Percentiles rank a stretch among this genome's conserved stretches.
These are phyloP conservation scores for Leptographium wingfieldii DNA, from an alignment of 2,329 filamentous ascomycete genomes.

Conservation along the genomic window DNA sequence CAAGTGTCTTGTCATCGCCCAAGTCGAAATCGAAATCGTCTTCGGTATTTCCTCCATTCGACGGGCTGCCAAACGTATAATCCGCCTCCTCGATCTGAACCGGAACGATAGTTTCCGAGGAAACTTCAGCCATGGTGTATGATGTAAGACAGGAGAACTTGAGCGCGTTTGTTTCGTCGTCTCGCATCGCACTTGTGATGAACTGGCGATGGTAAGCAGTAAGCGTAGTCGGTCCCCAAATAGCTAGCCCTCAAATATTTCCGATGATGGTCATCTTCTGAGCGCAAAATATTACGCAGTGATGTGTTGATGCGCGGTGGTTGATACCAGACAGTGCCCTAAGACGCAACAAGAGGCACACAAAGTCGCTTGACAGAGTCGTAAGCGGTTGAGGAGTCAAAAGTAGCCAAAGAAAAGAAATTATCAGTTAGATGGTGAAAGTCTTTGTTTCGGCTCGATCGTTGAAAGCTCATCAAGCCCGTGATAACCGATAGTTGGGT, in stretches of 20 bases:
- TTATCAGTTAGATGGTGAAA: neutral
- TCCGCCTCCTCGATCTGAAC: slow-evolving; percentile 12
- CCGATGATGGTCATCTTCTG: neutral
- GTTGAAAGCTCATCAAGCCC: neutral
- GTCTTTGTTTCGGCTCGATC: neutral
- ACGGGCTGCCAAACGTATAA: slow-evolving; percentile 11
- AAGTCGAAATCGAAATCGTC: slow-evolving; percentile 22
- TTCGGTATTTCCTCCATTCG: slow-evolving; percentile 9
- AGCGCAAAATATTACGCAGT: neutral
- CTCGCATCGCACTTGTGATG: neutral
- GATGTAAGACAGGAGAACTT: neutral
- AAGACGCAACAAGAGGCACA: neutral
- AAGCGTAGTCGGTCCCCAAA: neutral
- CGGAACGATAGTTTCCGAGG: slow-evolving; percentile 5
- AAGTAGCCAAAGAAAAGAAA: neutral
- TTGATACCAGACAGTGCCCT: neutral
- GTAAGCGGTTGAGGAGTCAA: neutral
- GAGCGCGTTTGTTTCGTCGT: neutral
- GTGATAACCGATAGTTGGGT: neutral
- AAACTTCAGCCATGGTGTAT: slow-evolving; percentile 12
- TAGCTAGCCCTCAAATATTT: neutral
- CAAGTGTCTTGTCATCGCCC: slow-evolving; percentile 12
- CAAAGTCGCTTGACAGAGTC: neutral
- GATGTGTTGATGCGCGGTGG: neutral
- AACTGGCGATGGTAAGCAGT: neutral